phyloP scores from a whole-genome alignment of 805 yeast species.

The Candida boidinii region DNA sequence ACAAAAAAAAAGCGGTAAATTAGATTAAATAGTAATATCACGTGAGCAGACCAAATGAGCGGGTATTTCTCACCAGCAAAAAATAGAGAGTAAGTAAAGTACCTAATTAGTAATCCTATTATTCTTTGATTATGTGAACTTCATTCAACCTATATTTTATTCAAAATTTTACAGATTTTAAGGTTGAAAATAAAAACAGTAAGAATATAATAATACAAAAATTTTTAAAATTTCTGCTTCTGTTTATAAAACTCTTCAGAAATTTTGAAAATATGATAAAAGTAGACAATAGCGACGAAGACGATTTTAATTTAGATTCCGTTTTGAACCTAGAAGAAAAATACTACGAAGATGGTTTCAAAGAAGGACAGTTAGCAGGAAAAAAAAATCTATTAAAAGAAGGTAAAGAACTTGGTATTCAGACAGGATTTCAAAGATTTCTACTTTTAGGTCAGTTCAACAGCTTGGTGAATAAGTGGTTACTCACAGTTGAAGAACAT shows the following conservation, averaged over 20 bases:
- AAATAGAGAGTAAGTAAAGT: no score
- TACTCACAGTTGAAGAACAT: slow-evolving; percentile 8
- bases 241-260: no score
- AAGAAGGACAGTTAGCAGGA: slow-evolving; percentile 62
- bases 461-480: slow-evolving; percentile 40
- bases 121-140: no score
- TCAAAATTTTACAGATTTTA: no score
- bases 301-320: slow-evolving; percentile 45
- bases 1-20: no score
- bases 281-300: slow-evolving; percentile 4
- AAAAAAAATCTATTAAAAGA: slow-evolving; percentile 52
- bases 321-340: slow-evolving; percentile 53
- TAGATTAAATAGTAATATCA: no score
- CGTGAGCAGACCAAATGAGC: no score
- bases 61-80: no score
- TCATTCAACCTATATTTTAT: no score
- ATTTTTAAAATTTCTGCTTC: slow-evolving; percentile 20
- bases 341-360: slow-evolving; percentile 59
- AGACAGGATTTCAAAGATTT: slow-evolving; percentile 67
- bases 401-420: slow-evolving; percentile 80
- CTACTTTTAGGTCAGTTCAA: slow-evolving; percentile 59
- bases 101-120: no score
- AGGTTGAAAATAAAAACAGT: no score
- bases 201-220: no score
- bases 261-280: slow-evolving; percentile 5